Evolutionary conservation across 495 filamentous ascomycete genomes (phyloP).

Genomic region (Glarea lozoyensis): DNA sequence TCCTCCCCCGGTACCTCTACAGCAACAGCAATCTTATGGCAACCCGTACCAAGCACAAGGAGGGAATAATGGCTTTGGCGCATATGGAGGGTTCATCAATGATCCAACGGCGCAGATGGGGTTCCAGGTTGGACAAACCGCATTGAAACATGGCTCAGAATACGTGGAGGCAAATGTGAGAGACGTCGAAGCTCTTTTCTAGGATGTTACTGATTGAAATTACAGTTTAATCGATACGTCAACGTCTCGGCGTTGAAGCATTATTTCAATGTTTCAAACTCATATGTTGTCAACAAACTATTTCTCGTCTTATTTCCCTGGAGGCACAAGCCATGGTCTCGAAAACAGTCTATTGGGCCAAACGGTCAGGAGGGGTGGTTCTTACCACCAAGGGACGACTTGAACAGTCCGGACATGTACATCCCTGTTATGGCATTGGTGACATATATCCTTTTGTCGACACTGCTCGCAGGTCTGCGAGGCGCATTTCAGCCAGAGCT

Average conservation of each 20-base stretch:
- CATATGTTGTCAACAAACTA: conserved; percentile 76
- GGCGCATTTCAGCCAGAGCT: conserved; percentile 92
- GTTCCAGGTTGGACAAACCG: conserved; percentile 86
- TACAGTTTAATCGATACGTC: conserved; percentile 83
- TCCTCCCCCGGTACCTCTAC: conserved; percentile 72
- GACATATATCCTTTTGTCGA: conserved; percentile 91
- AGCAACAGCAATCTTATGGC: conserved; percentile 64
- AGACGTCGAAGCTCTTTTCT: neutral
- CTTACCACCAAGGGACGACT: conserved; percentile 88
- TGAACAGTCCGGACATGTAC: conserved; percentile 99
- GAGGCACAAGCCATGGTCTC: conserved; percentile 94
- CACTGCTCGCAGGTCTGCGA: conserved; percentile 81
- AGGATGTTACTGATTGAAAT: neutral
- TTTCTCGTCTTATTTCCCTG: conserved; percentile 92
- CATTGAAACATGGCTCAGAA: conserved; percentile 79
- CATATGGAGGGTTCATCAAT: conserved; percentile 83
- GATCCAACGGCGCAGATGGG: conserved; percentile 96
- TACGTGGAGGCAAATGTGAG: conserved; percentile 87
- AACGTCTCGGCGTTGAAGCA: conserved; percentile 89
- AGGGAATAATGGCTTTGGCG: conserved; percentile 50
- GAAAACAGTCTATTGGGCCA: conserved; percentile 53
- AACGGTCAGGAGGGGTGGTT: conserved; percentile 74
- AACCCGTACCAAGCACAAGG: conserved; percentile 64
- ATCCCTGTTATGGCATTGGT: conserved; percentile 92
- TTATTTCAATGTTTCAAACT: conserved; percentile 96